Conservation (phyloP, 1,284 basidiomycete species). For the Cryptococcus amylolentus region DNA sequence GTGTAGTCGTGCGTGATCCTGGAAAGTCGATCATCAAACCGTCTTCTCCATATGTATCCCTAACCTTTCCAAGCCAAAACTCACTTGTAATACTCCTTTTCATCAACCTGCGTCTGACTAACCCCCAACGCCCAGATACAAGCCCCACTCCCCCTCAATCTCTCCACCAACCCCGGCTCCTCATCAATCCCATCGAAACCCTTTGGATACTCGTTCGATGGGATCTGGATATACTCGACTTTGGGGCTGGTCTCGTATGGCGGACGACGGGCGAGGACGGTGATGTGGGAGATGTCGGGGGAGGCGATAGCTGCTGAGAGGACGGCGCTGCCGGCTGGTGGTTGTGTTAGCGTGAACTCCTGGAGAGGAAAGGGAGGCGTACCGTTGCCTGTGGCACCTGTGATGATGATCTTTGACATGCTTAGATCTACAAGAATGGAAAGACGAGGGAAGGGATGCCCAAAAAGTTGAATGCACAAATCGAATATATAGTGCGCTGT, state of each 20-base stretch:
- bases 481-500: no score
- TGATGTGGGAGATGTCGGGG: constrained; percentile 22
- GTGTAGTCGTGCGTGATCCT: constrained; percentile 36
- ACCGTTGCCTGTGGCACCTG: constrained; percentile 36
- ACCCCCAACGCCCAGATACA: constrained; percentile 34
- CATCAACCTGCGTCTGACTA: constrained; percentile 25
- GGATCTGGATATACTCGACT: constrained; percentile 22
- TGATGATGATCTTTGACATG: constrained; percentile 35
- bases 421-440: no score
- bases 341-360: background rate
- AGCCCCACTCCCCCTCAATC: constrained; percentile 14
- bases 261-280: constrained; percentile 25
- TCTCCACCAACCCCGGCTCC: constrained; percentile 11
- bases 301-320: constrained; percentile 26
- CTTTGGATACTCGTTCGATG: constrained; percentile 21
- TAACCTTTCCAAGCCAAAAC: no score
- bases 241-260: constrained; percentile 16
- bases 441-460: no score
- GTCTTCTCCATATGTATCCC: no score
- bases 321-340: constrained; percentile 24
- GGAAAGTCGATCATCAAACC: no score
- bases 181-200: constrained; percentile 21
- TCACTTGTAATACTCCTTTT: constrained; percentile 13
- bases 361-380: background rate
- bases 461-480: no score